Percentiles rank a stretch among this genome's conserved stretches.
phyloP scores from a whole-genome alignment of 2,329 filamentous ascomycete species.

The Xylariales sp. region DNA sequence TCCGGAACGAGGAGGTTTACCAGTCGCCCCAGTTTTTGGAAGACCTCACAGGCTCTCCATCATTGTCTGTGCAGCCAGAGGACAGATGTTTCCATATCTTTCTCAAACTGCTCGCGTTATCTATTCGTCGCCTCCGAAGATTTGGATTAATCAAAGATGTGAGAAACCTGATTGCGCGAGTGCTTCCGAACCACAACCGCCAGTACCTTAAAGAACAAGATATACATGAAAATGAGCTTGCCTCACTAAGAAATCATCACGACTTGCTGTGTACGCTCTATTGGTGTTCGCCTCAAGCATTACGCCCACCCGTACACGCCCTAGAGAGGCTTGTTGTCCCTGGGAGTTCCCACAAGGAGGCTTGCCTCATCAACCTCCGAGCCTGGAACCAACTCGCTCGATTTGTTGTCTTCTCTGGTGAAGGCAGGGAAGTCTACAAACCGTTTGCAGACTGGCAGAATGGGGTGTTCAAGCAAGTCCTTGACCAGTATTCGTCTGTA shows the following conservation, averaged over 20 bases:
- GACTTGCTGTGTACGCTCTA: slow-evolving; percentile 64
- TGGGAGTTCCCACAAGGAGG: slow-evolving; percentile 60
- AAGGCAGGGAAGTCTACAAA: slow-evolving; percentile 34
- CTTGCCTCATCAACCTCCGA: slow-evolving; percentile 58
- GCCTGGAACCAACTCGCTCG: slow-evolving; percentile 60
- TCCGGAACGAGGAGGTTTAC: slow-evolving; percentile 61
- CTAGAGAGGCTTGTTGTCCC: slow-evolving; percentile 58
- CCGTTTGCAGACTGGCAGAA: slow-evolving; percentile 54
- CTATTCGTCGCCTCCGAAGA: slow-evolving; percentile 46
- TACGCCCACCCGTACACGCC: slow-evolving; percentile 48
- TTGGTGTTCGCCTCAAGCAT: slow-evolving; percentile 54
- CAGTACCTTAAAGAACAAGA: slow-evolving; percentile 60
- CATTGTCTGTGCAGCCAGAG: slow-evolving; percentile 44
- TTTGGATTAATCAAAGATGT: slow-evolving; percentile 51
- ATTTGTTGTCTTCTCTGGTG: slow-evolving; percentile 48
- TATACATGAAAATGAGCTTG: slow-evolving; percentile 56
- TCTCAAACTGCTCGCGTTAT: slow-evolving; percentile 57
- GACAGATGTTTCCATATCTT: slow-evolving; percentile 66
- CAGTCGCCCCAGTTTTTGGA: slow-evolving; percentile 59
- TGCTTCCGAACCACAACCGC: slow-evolving; percentile 62
- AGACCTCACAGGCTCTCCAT: slow-evolving; percentile 41
- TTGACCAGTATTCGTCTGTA: slow-evolving; percentile 54
- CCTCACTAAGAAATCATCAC: slow-evolving; percentile 63
- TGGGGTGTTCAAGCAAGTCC: slow-evolving; percentile 50
- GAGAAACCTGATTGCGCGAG: slow-evolving; percentile 55